Evolutionary conservation across 805 yeast genomes (phyloP).

Genomic region (Blastobotrys peoriensis): DNA sequence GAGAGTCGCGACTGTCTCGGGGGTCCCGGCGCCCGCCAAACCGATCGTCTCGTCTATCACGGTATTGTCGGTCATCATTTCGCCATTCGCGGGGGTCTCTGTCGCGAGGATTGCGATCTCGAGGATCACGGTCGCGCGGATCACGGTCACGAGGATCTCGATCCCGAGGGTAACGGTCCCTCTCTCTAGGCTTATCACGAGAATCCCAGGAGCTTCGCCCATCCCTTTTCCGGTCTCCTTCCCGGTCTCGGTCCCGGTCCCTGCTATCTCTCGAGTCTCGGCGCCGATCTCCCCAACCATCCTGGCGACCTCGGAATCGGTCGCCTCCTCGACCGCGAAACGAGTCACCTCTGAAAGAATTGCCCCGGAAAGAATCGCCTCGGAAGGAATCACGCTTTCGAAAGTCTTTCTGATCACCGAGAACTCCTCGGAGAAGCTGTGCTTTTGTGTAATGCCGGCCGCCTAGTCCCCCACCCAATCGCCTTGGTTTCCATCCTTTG

Average conservation of each 20-base stretch:
- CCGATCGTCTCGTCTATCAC: slow-evolving; percentile 10
- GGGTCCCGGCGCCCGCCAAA: slow-evolving; percentile 17
- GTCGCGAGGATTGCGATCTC: slow-evolving; percentile 1
- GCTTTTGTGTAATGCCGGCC: slow-evolving; percentile 59
- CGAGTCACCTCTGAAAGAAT: slow-evolving; percentile 12
- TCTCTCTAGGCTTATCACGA: slow-evolving; percentile 7
- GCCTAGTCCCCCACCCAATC: slow-evolving; percentile 89
- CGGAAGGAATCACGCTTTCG: slow-evolving; percentile 9
- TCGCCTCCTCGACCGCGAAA: slow-evolving; percentile 7
- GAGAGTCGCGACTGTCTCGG: slow-evolving; percentile 11
- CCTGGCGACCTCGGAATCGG: slow-evolving; percentile 5
- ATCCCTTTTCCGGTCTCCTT: not conserved
- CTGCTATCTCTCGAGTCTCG: slow-evolving; percentile 12
- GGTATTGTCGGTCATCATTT: slow-evolving; percentile 3
- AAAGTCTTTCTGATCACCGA: slow-evolving; percentile 14
- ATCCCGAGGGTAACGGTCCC: not conserved
- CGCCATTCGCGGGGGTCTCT: slow-evolving; percentile 10
- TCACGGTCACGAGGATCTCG: slow-evolving; percentile 10
- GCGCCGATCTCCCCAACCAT: slow-evolving; percentile 14
- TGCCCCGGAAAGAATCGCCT: slow-evolving; percentile 5
- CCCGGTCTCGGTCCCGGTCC: not conserved
- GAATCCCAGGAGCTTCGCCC: slow-evolving; percentile 6
- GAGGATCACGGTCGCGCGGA: slow-evolving; percentile 14
- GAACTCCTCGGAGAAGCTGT: slow-evolving; percentile 15
- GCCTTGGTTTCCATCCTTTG: slow-evolving; percentile 34